Evolutionary conservation across 495 filamentous ascomycete genomes (phyloP).

Genomic region (Penicillium dipodomyicola): DNA sequence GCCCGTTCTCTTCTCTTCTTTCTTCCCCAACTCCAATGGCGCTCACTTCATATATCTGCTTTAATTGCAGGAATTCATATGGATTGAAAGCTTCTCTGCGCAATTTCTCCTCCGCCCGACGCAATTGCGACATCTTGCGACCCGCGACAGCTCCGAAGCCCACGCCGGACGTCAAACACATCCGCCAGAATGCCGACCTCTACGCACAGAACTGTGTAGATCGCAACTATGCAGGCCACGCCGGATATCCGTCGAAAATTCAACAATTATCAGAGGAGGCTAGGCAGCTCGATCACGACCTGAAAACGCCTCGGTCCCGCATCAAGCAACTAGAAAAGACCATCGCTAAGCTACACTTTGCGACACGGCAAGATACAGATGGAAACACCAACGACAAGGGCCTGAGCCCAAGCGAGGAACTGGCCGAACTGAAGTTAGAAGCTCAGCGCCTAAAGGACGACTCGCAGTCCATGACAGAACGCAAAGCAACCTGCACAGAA

Average conservation of each 20-base stretch:
- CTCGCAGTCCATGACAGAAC: constrained; percentile 56
- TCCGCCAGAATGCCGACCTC: constrained; percentile 74
- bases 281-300: constrained; percentile 45
- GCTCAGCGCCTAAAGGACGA: constrained; percentile 67
- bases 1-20: constrained; percentile 11
- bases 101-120: constrained; percentile 30
- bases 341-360: constrained; percentile 35
- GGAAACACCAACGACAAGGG: constrained; percentile 9
- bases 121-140: constrained; percentile 37
- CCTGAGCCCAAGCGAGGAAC: constrained; percentile 10
- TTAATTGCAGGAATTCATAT: constrained; percentile 34
- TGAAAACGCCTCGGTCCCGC: constrained; percentile 36
- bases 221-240: constrained; percentile 74
- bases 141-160: constrained; percentile 79
- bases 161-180: constrained; percentile 78
- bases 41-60: constrained; percentile 35
- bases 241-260: constrained; percentile 66
- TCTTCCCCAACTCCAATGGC: constrained; percentile 25
- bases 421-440: constrained; percentile 52
- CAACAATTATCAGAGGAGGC: constrained; percentile 66
- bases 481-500: constrained; percentile 56
- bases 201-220: constrained; percentile 79
- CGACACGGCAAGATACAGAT: constrained; percentile 24
- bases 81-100: constrained; percentile 19
- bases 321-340: constrained; percentile 45